These are phyloP conservation scores for Lasiodiplodia sp. DNA, from an alignment of 2,329 filamentous ascomycete species.

Conservation along the genomic window DNA sequence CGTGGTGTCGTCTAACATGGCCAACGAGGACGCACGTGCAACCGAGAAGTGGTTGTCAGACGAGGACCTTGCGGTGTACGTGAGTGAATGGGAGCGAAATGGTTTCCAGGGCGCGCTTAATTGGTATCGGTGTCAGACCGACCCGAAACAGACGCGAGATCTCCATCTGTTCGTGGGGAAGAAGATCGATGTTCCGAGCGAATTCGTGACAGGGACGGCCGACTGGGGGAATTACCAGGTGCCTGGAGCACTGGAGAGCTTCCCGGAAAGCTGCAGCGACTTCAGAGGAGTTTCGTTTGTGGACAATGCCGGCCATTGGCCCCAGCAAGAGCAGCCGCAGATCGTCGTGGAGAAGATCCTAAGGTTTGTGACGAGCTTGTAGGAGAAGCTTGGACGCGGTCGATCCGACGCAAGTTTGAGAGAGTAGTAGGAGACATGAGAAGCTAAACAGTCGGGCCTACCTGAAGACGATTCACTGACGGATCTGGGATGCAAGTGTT, in stretches of 20 bases:
- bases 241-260: slow-evolving; percentile 67
- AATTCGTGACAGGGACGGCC: slow-evolving; percentile 66
- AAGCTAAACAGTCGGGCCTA: not conserved
- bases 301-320: slow-evolving; percentile 72
- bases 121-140: slow-evolving; percentile 70
- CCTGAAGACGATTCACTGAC: not conserved
- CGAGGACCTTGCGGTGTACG: slow-evolving; percentile 67
- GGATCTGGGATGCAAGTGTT: not conserved
- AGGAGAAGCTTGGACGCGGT: not conserved
- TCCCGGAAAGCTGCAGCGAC: slow-evolving; percentile 59
- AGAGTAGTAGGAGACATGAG: not conserved
- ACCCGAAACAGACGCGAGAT: slow-evolving; percentile 58
- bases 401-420: not conserved
- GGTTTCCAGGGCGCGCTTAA: slow-evolving; percentile 72
- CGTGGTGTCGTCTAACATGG: slow-evolving; percentile 64
- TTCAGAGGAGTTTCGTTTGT: slow-evolving; percentile 63
- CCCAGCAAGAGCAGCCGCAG: slow-evolving; percentile 70
- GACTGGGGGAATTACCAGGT: slow-evolving; percentile 76
- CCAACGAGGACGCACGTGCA: slow-evolving; percentile 55
- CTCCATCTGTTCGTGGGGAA: slow-evolving; percentile 66
- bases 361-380: slow-evolving; percentile 46
- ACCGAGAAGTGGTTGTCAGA: slow-evolving; percentile 64
- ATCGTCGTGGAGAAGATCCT: slow-evolving; percentile 59
- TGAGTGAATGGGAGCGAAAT: slow-evolving; percentile 65
- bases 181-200: slow-evolving; percentile 67